These are phyloP conservation scores for Hirschioporus abietinus DNA, from an alignment of 768 basidiomycete genomes.

Conservation along the genomic window DNA sequence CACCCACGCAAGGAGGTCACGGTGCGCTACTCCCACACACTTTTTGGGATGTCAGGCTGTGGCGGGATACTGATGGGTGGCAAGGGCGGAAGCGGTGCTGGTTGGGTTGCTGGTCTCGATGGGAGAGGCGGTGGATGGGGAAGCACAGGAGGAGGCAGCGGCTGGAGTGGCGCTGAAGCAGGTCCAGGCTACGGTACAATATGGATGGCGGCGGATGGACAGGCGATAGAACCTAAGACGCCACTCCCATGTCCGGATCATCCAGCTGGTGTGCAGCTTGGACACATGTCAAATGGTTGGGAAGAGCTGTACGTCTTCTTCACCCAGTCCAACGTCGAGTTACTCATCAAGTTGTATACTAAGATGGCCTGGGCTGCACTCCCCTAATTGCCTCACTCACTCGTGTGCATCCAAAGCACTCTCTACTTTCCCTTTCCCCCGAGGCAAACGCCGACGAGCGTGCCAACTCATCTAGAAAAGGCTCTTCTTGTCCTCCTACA, in stretches of 20 bases:
- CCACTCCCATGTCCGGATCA: neutral
- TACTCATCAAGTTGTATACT: conserved; percentile 11
- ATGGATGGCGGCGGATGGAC: neutral
- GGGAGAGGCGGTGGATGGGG: conserved; percentile 52
- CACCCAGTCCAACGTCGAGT: neutral
- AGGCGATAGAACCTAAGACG: neutral
- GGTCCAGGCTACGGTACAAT: neutral
- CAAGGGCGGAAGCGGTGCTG: conserved; percentile 29
- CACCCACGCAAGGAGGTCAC: too few relatives aligned
- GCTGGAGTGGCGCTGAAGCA: neutral
- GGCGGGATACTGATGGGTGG: too few relatives aligned
- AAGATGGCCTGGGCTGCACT: conserved; percentile 68
- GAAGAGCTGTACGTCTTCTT: neutral
- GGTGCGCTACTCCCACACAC: too few relatives aligned
- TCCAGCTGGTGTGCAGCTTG: neutral
- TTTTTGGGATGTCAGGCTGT: too few relatives aligned
- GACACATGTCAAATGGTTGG: neutral
- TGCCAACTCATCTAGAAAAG: conserved; percentile 70
- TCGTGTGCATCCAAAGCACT: conserved; percentile 41
- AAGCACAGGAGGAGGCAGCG: too few relatives aligned
- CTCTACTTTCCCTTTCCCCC: conserved; percentile 47
- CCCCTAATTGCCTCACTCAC: conserved; percentile 52
- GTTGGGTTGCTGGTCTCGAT: conserved; percentile 51
- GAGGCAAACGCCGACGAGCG: conserved; percentile 33
- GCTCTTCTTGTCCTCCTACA: conserved; percentile 56